Conservation (phyloP, 306 rosid species). For the Glycine latifolia region DNA sequence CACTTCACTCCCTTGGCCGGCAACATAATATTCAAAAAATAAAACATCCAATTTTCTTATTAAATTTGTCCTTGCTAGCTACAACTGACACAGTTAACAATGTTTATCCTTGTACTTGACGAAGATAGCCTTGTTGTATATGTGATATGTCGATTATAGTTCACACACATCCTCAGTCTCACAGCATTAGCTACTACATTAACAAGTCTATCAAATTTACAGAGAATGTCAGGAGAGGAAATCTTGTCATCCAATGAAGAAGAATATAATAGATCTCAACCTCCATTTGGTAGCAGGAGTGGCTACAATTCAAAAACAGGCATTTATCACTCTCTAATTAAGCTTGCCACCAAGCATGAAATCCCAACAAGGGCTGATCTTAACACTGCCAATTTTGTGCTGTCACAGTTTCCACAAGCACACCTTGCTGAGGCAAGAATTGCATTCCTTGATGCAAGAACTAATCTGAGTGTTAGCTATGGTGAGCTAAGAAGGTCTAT, state of each 20-base stretch:
- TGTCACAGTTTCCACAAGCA: conserved; percentile 72
- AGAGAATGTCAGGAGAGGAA: conserved; percentile 60
- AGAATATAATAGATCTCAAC: conserved; percentile 27
- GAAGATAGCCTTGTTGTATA: conserved; percentile 25
- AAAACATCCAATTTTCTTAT: background rate
- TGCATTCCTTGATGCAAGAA: conserved; percentile 71
- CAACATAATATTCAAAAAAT: conserved; percentile 35
- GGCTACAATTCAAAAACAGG: conserved; percentile 69
- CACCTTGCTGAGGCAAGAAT: conserved; percentile 61
- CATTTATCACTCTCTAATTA: conserved; percentile 62
- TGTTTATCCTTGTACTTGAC: conserved; percentile 47
- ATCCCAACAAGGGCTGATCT: conserved; percentile 62
- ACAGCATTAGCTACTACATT: conserved; percentile 2
- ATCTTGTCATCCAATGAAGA: conserved; percentile 51
- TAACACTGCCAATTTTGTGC: conserved; percentile 65
- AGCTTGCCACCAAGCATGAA: conserved; percentile 47
- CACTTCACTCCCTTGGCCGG: conserved; percentile 46
- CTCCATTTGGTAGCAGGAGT: conserved; percentile 33
- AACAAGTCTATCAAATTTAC: conserved; percentile 3
- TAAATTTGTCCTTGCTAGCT: background rate
- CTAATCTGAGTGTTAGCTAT: conserved; percentile 58
- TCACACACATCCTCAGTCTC: conserved; percentile 28
- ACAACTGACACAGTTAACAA: conserved; percentile 48
- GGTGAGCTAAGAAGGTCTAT: conserved; percentile 64
- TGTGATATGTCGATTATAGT: conserved; percentile 7